Percentiles rank a stretch among this genome's conserved stretches.
phyloP scores from a whole-genome alignment of 2,329 filamentous ascomycete species.

The Colletotrichum sp. region DNA sequence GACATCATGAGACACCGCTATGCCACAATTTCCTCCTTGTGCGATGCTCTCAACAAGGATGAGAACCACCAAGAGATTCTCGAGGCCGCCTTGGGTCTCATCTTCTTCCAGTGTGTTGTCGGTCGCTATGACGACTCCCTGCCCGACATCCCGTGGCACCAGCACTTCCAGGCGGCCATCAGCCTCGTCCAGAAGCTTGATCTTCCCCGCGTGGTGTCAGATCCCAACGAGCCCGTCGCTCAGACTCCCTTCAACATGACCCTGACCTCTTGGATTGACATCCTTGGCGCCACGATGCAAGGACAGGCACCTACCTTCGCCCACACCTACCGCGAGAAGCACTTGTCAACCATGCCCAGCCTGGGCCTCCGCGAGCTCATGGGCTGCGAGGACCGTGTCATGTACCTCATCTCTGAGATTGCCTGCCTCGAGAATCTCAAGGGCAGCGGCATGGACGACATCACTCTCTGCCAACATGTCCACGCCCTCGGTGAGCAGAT shows the following conservation, averaged over 20 bases:
- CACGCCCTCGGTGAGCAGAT: slow-evolving; percentile 87
- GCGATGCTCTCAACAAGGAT: slow-evolving; percentile 79
- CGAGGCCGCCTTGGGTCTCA: slow-evolving; percentile 91
- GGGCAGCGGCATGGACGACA: slow-evolving; percentile 80
- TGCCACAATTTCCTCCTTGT: slow-evolving; percentile 84
- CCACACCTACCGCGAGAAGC: slow-evolving; percentile 94
- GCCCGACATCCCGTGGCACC: slow-evolving; percentile 93
- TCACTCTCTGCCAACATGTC: slow-evolving; percentile 87
- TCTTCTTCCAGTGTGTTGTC: slow-evolving; percentile 94
- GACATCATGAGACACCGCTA: slow-evolving; percentile 94
- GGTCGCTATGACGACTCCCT: slow-evolving; percentile 84
- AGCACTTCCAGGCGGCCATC: slow-evolving; percentile 92
- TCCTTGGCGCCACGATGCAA: slow-evolving; percentile 91
- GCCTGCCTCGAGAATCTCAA: slow-evolving; percentile 93
- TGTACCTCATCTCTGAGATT: slow-evolving; percentile 98
- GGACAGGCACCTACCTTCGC: slow-evolving; percentile 87
- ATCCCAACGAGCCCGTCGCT: slow-evolving; percentile 60
- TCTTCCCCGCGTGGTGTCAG: slow-evolving; percentile 71
- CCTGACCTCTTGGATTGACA: slow-evolving; percentile 93
- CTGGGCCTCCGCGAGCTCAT: slow-evolving; percentile 88
- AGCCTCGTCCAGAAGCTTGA: slow-evolving; percentile 86
- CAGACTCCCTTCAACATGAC: slow-evolving; percentile 95
- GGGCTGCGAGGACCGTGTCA: slow-evolving; percentile 96
- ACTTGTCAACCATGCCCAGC: slow-evolving; percentile 70
- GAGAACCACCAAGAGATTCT: slow-evolving; percentile 86